These are phyloP conservation scores for Knoxdaviesia capensis DNA, from an alignment of 2,329 filamentous ascomycete species.

Conservation along the genomic window DNA sequence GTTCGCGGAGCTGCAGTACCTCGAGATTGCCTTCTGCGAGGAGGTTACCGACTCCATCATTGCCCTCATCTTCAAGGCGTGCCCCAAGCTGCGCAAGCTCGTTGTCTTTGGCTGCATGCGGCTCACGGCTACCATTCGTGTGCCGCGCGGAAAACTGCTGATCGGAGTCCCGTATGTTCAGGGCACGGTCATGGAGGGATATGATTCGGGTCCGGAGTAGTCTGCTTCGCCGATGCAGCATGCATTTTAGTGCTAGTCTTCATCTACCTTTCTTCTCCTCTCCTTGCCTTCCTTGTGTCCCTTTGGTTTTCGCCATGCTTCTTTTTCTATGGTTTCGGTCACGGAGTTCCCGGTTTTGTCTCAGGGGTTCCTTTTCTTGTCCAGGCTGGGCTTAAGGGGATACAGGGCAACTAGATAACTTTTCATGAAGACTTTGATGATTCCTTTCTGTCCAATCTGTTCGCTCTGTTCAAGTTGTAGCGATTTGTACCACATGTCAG, in stretches of 20 bases:
- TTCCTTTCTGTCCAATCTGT: too few relatives aligned
- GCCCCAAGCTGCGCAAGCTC: constrained; percentile 36
- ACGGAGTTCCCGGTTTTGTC: too few relatives aligned
- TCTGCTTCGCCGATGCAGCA: background rate
- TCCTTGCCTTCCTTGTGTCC: too few relatives aligned
- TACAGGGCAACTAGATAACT: too few relatives aligned
- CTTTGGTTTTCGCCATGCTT: too few relatives aligned
- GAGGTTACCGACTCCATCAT: constrained; percentile 45
- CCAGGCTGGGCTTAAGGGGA: too few relatives aligned
- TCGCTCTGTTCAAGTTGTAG: too few relatives aligned
- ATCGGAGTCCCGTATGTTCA: constrained; percentile 37
- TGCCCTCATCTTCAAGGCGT: constrained; percentile 41
- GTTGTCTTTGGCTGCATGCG: constrained; percentile 48
- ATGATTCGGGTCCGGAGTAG: background rate
- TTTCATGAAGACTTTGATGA: too few relatives aligned
- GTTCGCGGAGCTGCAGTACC: constrained; percentile 48
- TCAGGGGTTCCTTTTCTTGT: too few relatives aligned
- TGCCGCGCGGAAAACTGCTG: constrained; percentile 33
- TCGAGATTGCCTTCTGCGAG: constrained; percentile 64
- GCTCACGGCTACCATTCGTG: constrained; percentile 27
- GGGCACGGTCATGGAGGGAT: constrained; percentile 38
- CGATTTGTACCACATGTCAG: too few relatives aligned
- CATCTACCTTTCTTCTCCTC: too few relatives aligned
- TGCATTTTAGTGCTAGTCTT: background rate
- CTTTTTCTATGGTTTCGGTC: too few relatives aligned